A percentile compares a stretch with the other conserved stretches of the same genome.
Conservation (phyloP, 192 early-diverging fungal species). For the Radiomyces spectabilis region DNA sequence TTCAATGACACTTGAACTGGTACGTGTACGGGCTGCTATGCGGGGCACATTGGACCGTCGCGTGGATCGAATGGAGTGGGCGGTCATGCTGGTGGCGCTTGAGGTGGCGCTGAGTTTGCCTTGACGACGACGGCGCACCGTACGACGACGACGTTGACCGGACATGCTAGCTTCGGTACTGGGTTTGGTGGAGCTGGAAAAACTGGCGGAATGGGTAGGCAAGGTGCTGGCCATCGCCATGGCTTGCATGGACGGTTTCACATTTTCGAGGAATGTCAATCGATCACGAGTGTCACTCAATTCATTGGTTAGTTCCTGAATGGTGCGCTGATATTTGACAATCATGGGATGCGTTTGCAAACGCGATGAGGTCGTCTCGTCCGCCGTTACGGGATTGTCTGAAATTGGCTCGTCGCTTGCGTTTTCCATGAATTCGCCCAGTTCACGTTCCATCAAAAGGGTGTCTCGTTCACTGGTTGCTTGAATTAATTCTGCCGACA, state of each 20-base stretch:
- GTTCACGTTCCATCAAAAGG: slow-evolving; percentile 38
- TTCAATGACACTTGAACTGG: not conserved
- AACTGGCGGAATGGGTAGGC: too few relatives aligned
- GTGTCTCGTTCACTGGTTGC: slow-evolving; percentile 45
- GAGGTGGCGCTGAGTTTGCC: slow-evolving; percentile 2
- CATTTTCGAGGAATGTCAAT: slow-evolving; percentile 12
- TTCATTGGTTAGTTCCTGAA: slow-evolving; percentile 24
- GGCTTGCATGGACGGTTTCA: too few relatives aligned
- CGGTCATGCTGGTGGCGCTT: slow-evolving; percentile 9
- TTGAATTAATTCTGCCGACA: slow-evolving; percentile 28
- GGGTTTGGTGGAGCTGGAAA: too few relatives aligned
- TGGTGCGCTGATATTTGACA: slow-evolving; percentile 26
- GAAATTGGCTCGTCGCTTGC: slow-evolving; percentile 16
- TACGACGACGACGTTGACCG: too few relatives aligned
- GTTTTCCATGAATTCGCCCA: slow-evolving; percentile 18
- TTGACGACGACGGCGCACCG: not conserved
- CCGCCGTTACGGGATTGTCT: slow-evolving; percentile 1
- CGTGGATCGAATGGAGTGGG: not conserved
- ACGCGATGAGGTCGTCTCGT: not conserved
- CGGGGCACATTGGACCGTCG: not conserved
- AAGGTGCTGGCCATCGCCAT: too few relatives aligned
- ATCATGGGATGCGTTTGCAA: slow-evolving; percentile 22
- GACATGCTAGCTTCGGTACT: too few relatives aligned
- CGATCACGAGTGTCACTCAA: slow-evolving; percentile 28
- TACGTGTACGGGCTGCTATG: slow-evolving; percentile 1